A percentile compares a stretch with the other conserved stretches of the same genome.
phyloP scores from a whole-genome alignment of 306 rosid species.

The Delonix regia region DNA sequence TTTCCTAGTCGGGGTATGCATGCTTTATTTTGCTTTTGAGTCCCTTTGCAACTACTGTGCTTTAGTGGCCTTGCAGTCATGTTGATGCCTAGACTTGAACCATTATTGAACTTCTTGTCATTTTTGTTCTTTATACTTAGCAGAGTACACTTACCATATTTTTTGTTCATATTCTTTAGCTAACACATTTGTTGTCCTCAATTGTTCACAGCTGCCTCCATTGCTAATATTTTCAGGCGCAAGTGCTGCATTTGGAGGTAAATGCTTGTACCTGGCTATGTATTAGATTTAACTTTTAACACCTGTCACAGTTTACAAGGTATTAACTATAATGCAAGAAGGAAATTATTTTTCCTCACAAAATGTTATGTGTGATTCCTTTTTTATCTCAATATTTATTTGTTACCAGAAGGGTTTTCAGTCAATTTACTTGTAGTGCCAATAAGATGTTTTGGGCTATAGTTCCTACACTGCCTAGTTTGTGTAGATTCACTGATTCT shows the following conservation, averaged over 20 bases:
- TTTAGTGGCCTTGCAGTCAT: conserved; percentile 9
- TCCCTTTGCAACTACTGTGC: conserved; percentile 12
- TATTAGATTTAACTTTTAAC: conserved; percentile 11
- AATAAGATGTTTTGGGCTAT: not conserved
- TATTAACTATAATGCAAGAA: not conserved
- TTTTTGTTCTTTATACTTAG: not conserved
- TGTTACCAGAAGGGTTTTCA: not conserved
- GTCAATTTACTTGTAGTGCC: not conserved
- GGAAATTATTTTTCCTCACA: not conserved
- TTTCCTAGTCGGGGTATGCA: conserved; percentile 83
- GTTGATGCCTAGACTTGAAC: conserved; percentile 14
- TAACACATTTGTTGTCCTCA: conserved; percentile 23
- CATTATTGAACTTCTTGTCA: conserved; percentile 30
- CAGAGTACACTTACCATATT: not conserved
- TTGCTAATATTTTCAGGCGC: conserved; percentile 75
- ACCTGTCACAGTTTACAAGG: not conserved
- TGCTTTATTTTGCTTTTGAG: conserved; percentile 17
- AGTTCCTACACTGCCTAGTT: not conserved
- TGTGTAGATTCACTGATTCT: not conserved
- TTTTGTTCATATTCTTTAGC: conserved; percentile 14
- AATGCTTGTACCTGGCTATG: conserved; percentile 4
- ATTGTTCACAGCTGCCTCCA: conserved; percentile 72
- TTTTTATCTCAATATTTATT: not conserved
- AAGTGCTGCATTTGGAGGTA: conserved; percentile 95
- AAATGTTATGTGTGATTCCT: not conserved